These are phyloP conservation scores for Dioszegia aurantiaca DNA, from an alignment of 768 basidiomycete genomes.

Conservation along the genomic window DNA sequence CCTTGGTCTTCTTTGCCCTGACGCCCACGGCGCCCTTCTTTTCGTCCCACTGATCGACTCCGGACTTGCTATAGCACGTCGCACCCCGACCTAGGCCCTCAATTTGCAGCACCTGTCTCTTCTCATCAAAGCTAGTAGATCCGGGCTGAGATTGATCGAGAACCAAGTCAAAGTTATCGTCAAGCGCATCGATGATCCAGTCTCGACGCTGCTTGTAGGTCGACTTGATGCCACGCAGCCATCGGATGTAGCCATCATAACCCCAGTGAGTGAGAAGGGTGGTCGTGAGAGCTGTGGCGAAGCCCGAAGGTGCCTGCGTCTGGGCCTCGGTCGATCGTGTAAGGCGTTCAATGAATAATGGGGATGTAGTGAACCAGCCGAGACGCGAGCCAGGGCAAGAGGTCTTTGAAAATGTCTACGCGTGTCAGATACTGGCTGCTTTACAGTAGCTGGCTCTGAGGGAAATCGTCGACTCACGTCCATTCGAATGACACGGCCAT, in stretches of 20 bases:
- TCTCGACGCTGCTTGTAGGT: slow-evolving; percentile 49
- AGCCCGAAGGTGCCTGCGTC: slow-evolving; percentile 70
- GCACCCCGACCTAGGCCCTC: slow-evolving; percentile 53
- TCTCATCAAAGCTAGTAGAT: slow-evolving; percentile 16
- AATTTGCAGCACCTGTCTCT: slow-evolving; percentile 50
- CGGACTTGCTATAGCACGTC: slow-evolving; percentile 55
- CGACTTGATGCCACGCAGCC: slow-evolving; percentile 65
- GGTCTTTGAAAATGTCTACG: slow-evolving; percentile 56
- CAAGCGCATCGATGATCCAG: slow-evolving; percentile 61
- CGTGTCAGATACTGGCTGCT: too few species aligned
- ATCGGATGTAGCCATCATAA: slow-evolving; percentile 68
- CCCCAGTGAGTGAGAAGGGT: slow-evolving; percentile 67
- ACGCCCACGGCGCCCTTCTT: slow-evolving; percentile 49
- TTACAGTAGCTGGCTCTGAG: too few species aligned
- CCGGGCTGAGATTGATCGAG: slow-evolving; percentile 45
- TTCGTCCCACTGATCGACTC: slow-evolving; percentile 51
- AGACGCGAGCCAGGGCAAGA: slow-evolving; percentile 73
- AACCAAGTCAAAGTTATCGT: slow-evolving; percentile 63
- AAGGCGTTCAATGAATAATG: slow-evolving; percentile 70
- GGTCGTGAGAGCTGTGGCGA: slow-evolving; percentile 61
- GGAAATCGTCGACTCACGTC: slow-evolving; percentile 61
- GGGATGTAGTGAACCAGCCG: slow-evolving; percentile 76
- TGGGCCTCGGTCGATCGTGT: slow-evolving; percentile 67
- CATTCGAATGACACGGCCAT: slow-evolving; percentile 78
- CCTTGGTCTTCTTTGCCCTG: slow-evolving; percentile 25